Base-by-base conservation (phyloP, 768 basidiomycete genomes). In the Symmetrospora coprosmae region DNA sequence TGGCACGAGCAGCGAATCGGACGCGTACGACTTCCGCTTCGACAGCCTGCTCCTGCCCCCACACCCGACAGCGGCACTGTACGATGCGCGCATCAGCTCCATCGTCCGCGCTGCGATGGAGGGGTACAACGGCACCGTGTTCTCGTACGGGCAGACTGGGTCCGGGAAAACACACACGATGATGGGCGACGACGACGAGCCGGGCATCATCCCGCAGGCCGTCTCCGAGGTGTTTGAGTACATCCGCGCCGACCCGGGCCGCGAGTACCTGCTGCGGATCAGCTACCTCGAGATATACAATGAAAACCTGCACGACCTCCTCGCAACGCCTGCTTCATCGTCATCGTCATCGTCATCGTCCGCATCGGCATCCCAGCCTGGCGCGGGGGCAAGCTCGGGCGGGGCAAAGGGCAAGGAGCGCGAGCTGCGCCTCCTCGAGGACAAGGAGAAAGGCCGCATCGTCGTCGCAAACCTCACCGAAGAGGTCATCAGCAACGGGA, bases 251-350 rank as follows among this genome's bases (percentile, higher is more conserved):
- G 87, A 86, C 0, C 80, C 86, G 0, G 75, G 79, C 30, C 79
- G 91, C 38, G 88, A 92, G 69, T 97, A 89, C 73, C 80, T 97
- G n/a, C 78, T 99, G 7, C 82, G 91, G 17, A 92, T 90, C 70
- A 87, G 87, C 6, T 97, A 96, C 71, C 81, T 99, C 50, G 94
- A 97, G 70, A 90, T 99, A 46, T 99, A 97, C 76, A 99, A 97
- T 73, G 75, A 76, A 55, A 68, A 68, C 0, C 68, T 75, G 25
- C 66, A 71, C 30, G 75, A 76, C 64, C 68, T 70, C 2, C 64
- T 70, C 21, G 31, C 46, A 13, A 2, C 55, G 2, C 33, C 55
- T 33, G 4, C 61, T 11, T 5, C 1, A 80, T 94, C 13, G 82
- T 86, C 0, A 83, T n/a, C n/a, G n/a, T n/a, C n/a, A n/a, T n/a